Conservation (phyloP, 768 basidiomycete genomes). For the Trametes cubensis region DNA sequence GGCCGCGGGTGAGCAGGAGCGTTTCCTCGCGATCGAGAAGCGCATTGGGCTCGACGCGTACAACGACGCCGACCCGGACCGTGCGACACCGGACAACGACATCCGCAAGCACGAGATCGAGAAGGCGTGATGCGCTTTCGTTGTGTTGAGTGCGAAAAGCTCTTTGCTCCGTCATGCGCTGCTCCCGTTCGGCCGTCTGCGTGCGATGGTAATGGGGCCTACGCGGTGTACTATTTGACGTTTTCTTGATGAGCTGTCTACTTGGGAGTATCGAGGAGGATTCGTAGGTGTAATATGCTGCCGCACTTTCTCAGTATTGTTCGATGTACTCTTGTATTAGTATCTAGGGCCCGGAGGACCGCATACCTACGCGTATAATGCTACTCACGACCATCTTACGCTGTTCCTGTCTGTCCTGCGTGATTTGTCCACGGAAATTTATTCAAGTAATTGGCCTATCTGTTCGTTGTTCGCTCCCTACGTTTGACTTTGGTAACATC, state of each 20-base stretch:
- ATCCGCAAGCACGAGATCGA: conserved; percentile 16
- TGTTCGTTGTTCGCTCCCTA: no score
- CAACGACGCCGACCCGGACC: conserved; percentile 22
- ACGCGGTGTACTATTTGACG: no score
- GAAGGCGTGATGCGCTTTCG: conserved; percentile 12
- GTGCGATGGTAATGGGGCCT: no score
- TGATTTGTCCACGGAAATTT: no score
- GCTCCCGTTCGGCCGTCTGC: no score
- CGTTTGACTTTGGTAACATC: no score
- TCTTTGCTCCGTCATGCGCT: no score
- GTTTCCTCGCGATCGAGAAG: conserved; percentile 54
- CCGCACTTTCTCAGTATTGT: not conserved
- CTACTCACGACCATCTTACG: not conserved
- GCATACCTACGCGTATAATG: not conserved
- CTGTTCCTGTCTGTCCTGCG: no score
- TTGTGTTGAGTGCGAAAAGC: not conserved
- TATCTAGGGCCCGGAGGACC: not conserved
- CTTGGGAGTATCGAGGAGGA: no score
- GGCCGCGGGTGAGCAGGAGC: conserved; percentile 56
- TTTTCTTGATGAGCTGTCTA: not conserved
- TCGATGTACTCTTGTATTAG: not conserved
- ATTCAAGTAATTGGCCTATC: no score
- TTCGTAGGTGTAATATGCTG: not conserved
- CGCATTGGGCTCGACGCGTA: conserved; percentile 61
- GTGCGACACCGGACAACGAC: conserved; percentile 8